Conservation (phyloP, 2,329 filamentous ascomycete genomes). For the Achaetomium macrosporum region DNA sequence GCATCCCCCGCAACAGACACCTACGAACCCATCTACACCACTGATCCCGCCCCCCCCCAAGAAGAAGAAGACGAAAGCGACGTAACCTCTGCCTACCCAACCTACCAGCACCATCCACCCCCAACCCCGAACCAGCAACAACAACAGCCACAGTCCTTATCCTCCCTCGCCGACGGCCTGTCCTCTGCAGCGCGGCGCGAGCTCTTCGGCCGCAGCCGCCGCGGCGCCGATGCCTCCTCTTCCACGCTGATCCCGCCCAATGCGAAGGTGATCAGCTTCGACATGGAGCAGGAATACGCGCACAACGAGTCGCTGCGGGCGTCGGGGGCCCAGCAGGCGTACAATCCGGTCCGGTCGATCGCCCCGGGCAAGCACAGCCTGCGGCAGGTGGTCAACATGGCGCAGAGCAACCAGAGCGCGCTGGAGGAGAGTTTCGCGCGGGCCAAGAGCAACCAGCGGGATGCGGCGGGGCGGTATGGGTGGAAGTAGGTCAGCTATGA, state of each 20-base stretch:
- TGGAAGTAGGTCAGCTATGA: slow-evolving; percentile 48
- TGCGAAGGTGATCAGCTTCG: slow-evolving; percentile 74
- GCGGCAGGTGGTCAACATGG: slow-evolving; percentile 79
- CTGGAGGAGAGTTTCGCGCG: slow-evolving; percentile 87
- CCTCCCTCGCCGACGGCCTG: slow-evolving; percentile 67
- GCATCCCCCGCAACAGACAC: slow-evolving; percentile 22
- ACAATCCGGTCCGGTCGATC: slow-evolving; percentile 78
- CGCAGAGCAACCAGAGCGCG: slow-evolving; percentile 75
- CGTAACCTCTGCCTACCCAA: slow-evolving; percentile 23
- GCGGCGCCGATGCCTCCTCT: background rate
- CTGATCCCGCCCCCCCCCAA: slow-evolving; percentile 14
- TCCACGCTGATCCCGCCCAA: slow-evolving; percentile 33
- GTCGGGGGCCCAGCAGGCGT: slow-evolving; percentile 62
- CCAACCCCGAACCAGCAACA: slow-evolving; percentile 38
- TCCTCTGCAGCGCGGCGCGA: slow-evolving; percentile 72
- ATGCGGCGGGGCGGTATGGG: slow-evolving; percentile 77
- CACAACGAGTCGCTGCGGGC: slow-evolving; percentile 74
- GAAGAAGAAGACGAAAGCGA: slow-evolving; percentile 29
- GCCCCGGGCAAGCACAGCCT: slow-evolving; percentile 86
- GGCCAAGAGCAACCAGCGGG: slow-evolving; percentile 71
- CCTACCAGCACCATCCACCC: slow-evolving; percentile 18
- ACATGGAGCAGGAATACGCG: slow-evolving; percentile 80
- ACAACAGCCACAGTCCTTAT: slow-evolving; percentile 49
- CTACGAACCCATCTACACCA: slow-evolving; percentile 50
- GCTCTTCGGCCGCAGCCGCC: slow-evolving; percentile 65